Percentiles rank a stretch among this genome's conserved stretches.
These are phyloP conservation scores for Phellinidium pouzarii DNA, from an alignment of 1,284 basidiomycete genomes.

Conservation along the genomic window DNA sequence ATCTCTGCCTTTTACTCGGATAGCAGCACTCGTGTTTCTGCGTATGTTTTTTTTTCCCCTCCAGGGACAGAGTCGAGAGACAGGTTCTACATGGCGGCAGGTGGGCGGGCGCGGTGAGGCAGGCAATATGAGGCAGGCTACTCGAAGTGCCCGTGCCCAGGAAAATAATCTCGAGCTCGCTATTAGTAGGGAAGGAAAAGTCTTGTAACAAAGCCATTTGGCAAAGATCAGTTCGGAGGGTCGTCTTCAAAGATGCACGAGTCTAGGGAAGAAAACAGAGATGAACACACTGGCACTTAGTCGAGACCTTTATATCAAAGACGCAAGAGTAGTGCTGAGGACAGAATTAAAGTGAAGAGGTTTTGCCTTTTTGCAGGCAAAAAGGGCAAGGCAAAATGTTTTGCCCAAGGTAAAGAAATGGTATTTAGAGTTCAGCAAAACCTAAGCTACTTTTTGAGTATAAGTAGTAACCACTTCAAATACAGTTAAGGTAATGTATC, in stretches of 20 bases:
- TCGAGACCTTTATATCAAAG: not conserved
- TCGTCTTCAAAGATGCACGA: not conserved
- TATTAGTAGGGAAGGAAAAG: slow-evolving; percentile 6
- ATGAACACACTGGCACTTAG: not conserved
- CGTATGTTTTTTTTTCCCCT: slow-evolving; percentile 71
- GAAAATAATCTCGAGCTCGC: slow-evolving; percentile 51
- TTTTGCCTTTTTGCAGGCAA: too few relatives aligned
- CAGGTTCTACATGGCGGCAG: slow-evolving; percentile 54
- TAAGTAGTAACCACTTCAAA: too few relatives aligned
- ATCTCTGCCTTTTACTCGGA: slow-evolving; percentile 47
- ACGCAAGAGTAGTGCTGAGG: not conserved
- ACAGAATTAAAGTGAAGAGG: not conserved
- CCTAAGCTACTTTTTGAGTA: too few relatives aligned
- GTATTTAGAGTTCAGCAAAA: too few relatives aligned
- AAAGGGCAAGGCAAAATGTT: too few relatives aligned
- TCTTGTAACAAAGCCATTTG: too few relatives aligned
- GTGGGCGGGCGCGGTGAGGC: slow-evolving; percentile 51
- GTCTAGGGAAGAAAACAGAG: not conserved
- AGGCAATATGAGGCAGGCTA: slow-evolving; percentile 56
- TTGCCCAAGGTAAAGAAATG: too few relatives aligned
- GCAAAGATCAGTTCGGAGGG: too few relatives aligned
- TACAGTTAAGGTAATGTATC: too few relatives aligned
- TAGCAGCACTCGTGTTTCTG: slow-evolving; percentile 65
- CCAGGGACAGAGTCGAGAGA: slow-evolving; percentile 53
- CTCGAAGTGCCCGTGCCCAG: slow-evolving; percentile 73